Base-by-base conservation (phyloP, 768 basidiomycete genomes). In the Saitozyma sp. region DNA sequence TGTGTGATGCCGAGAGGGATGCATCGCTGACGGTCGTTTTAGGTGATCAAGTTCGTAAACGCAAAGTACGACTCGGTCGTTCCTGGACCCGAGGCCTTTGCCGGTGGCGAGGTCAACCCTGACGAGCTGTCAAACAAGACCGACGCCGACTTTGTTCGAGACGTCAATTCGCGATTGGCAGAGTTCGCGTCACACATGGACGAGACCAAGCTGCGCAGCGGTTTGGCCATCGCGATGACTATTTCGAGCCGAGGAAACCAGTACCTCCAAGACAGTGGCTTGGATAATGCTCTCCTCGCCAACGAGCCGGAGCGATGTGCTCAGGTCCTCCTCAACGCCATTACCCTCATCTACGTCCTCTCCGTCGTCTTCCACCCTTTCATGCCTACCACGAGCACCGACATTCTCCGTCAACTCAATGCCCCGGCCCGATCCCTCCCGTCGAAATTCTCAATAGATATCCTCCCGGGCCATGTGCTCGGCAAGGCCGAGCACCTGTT, bases 301-400 rank as follows among this genome's bases (percentile, higher is more conserved):
- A 85, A 87, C 65, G 84, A 92, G 65, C 91, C 92, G 2, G 83
- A 84, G 59, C 89, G 92, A 62, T 95, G 92, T 71, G 93, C 89
- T 3, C 88, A 90, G 71, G 94, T 98, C 68, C 83, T 98, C 62
- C 87, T 89, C 53, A 88, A 92, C 57, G 90, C 93, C 37, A 80
- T 92, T 79, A 97, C 97, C 82, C 82, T 99, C 68, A 95, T 98
- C 78, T 98, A 96, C 78, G 81, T 88, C 43, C 84, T 99, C 60
- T 89, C 91, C 11, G 88, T 87, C 38, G 83, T 96, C 69, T 80
- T 92, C 67, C 89, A 93, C 76, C 95, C 96, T 0, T 99, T 92
- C 87, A 97, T 99, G 93, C 96, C 96, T 46, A 84, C 87, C 11
- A 95, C 91, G 0, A 87, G 89, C 42, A 86, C 85, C 29, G 83